A percentile compares a stretch with the other conserved stretches of the same genome.
Conservation (phyloP, 768 basidiomycete genomes). For the Gloeopeniophorella convolvens region DNA sequence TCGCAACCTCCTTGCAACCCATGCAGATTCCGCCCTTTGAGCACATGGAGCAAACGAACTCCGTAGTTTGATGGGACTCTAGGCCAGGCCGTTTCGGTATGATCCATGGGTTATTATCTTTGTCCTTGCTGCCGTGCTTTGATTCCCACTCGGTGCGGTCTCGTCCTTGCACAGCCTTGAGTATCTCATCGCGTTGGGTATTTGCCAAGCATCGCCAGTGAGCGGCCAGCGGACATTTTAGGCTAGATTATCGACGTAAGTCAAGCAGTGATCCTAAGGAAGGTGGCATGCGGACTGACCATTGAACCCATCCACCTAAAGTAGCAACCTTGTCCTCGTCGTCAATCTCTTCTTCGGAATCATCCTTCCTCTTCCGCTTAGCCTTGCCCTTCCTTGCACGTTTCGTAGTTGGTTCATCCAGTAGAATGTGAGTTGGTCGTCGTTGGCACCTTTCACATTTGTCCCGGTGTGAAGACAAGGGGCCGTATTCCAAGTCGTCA, state of each 20-base stretch:
- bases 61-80: slow-evolving; percentile 50
- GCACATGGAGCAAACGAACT: slow-evolving; percentile 73
- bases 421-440: slow-evolving; percentile 48
- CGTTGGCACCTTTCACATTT: slow-evolving; percentile 69
- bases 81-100: slow-evolving; percentile 15
- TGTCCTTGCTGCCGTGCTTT: slow-evolving; percentile 10
- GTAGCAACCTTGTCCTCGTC: slow-evolving; percentile 43
- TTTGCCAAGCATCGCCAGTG: slow-evolving; percentile 73
- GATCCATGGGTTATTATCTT: background rate
- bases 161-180: slow-evolving; percentile 52
- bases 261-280: background rate
- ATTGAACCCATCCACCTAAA: slow-evolving; percentile 80
- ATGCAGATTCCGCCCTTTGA: slow-evolving; percentile 75
- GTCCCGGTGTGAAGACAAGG: slow-evolving; percentile 52
- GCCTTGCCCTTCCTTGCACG: slow-evolving; percentile 34
- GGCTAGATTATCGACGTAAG: slow-evolving; percentile 34
- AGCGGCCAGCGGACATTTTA: slow-evolving; percentile 68
- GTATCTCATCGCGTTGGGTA: slow-evolving; percentile 65
- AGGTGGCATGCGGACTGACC: slow-evolving; percentile 38
- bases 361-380: slow-evolving; percentile 37
- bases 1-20: slow-evolving; percentile 55
- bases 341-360: slow-evolving; percentile 49
- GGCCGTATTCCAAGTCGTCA: slow-evolving; percentile 49
- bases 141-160: slow-evolving; percentile 39
- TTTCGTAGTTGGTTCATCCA: slow-evolving; percentile 31